Evolutionary conservation across 495 filamentous ascomycete species (phyloP).

Genomic region (Hypoxylon perforatum): DNA sequence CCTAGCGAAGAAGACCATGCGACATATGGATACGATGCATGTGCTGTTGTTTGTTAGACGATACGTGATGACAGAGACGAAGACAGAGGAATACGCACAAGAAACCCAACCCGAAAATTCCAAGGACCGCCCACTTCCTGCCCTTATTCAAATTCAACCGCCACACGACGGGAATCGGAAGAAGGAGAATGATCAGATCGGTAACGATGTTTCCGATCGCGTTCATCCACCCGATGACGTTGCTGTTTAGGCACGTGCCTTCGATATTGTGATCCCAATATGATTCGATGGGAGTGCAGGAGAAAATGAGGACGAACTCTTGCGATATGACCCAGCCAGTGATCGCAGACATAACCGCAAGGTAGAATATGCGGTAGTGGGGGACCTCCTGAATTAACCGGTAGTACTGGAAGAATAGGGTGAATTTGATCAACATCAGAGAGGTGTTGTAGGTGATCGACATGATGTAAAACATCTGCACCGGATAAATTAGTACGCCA

Average conservation of each 20-base stretch:
- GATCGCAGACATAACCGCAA: conserved; percentile 23
- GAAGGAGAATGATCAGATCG: conserved; percentile 60
- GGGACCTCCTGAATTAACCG: conserved; percentile 40
- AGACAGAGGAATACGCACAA: conserved; percentile 35
- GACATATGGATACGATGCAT: conserved; percentile 40
- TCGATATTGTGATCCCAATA: conserved; percentile 52
- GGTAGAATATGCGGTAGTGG: conserved; percentile 31
- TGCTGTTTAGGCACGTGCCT: conserved; percentile 57
- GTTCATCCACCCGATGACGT: conserved; percentile 61
- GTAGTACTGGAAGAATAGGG: conserved; percentile 41
- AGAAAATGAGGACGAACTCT: conserved; percentile 44
- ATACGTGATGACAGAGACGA: background rate
- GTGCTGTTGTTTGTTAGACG: conserved; percentile 27
- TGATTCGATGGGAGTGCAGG: conserved; percentile 46
- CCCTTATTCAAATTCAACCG: conserved; percentile 52
- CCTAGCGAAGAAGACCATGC: conserved; percentile 37
- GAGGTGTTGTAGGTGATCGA: conserved; percentile 29
- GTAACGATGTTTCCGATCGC: conserved; percentile 63
- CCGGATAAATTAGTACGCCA: conserved; percentile 17
- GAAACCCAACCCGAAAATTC: conserved; percentile 56
- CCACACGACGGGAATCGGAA: conserved; percentile 63
- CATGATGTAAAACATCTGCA: conserved; percentile 29
- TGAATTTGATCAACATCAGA: conserved; percentile 34
- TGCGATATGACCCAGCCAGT: conserved; percentile 33
- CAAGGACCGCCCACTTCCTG: conserved; percentile 52